These are phyloP conservation scores for Magnusiomyces suaveolens DNA, from an alignment of 1,139 yeast genomes.

Conservation along the genomic window DNA sequence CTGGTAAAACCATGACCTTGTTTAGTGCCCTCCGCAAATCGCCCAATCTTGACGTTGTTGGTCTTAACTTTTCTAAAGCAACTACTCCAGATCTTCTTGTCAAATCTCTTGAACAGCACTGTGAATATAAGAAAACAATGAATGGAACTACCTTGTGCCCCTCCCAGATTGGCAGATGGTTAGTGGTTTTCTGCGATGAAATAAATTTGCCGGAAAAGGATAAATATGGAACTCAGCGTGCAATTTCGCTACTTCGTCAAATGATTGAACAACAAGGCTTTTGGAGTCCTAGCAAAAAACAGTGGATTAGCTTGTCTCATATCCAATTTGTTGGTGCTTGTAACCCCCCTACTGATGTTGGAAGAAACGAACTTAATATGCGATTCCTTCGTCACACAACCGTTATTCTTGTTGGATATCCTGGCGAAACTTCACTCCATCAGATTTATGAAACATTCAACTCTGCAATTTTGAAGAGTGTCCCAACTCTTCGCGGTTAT, in stretches of 20 bases:
- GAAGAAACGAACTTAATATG: conserved; percentile 50
- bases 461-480: conserved; percentile 48
- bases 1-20: conserved; percentile 92
- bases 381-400: conserved; percentile 64
- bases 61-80: conserved; percentile 77
- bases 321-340: conserved; percentile 91
- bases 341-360: conserved; percentile 78
- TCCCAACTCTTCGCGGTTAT: conserved; percentile 54
- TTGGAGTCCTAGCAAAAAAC: conserved; percentile 52
- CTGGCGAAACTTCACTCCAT: conserved; percentile 50
- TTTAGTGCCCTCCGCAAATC: conserved; percentile 57
- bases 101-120: conserved; percentile 61
- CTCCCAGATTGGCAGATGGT: conserved; percentile 53
- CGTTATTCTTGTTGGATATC: conserved; percentile 71
- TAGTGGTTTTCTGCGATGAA: conserved; percentile 87
- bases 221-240: conserved; percentile 65
- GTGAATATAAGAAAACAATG: conserved; percentile 48
- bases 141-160: conserved; percentile 53
- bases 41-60: conserved; percentile 49
- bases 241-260: conserved; percentile 68
- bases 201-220: conserved; percentile 73
- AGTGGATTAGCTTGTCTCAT: conserved; percentile 59
- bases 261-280: conserved; percentile 68
- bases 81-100: conserved; percentile 57
- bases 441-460: conserved; percentile 61